These are phyloP conservation scores for Leishmania aethiopica DNA, from an alignment of 208 protist species.

Conservation along the genomic window DNA sequence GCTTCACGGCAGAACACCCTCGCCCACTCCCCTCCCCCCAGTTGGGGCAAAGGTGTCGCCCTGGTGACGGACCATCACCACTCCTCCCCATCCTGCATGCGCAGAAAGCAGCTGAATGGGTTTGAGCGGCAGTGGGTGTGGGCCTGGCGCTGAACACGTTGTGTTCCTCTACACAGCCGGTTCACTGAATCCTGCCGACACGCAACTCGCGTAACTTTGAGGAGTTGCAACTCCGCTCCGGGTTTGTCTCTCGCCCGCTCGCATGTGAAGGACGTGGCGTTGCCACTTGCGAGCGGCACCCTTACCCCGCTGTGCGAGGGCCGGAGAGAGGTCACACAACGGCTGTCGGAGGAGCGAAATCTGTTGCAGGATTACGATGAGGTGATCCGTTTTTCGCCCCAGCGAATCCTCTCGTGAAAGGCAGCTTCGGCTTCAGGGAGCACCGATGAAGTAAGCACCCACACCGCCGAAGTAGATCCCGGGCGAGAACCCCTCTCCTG, in stretches of 20 bases:
- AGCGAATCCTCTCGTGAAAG: not conserved
- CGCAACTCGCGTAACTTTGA: not conserved
- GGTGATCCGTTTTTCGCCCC: not conserved
- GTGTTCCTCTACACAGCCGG: not conserved
- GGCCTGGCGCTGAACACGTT: not conserved
- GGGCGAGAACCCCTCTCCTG: not conserved
- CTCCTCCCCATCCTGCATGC: not conserved
- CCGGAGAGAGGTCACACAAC: not conserved
- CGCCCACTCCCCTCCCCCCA: too few species aligned
- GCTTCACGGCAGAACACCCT: too few species aligned
- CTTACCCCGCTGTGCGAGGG: not conserved
- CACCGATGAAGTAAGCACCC: not conserved
- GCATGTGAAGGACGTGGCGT: not conserved
- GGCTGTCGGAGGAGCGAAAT: not conserved
- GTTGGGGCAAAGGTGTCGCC: not conserved
- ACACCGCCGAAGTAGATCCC: not conserved
- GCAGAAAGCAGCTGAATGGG: not conserved
- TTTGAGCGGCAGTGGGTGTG: not conserved
- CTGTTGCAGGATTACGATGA: not conserved
- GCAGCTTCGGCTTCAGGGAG: not conserved
- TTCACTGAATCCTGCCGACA: not conserved
- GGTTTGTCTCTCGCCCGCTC: not conserved
- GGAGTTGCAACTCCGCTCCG: not conserved
- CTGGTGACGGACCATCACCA: not conserved
- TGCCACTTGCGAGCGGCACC: not conserved